Percentiles rank a stretch among this genome's conserved stretches.
Conservation (phyloP, 208 protist species). For the Entamoeba histolytica region DNA sequence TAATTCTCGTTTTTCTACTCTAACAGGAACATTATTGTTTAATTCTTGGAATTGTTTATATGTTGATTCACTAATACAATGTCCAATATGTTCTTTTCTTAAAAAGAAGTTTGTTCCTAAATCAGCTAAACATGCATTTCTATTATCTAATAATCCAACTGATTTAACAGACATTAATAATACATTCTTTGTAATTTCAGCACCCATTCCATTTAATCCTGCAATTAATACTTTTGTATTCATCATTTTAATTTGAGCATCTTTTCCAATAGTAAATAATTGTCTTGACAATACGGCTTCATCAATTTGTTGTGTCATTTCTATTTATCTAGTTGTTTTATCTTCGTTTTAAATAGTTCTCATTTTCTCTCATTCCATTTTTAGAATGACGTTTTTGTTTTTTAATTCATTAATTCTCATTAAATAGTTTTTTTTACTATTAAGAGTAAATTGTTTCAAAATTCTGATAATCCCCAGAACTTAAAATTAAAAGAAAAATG, state of each 20-base stretch:
- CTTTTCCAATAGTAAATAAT: constrained; percentile 12
- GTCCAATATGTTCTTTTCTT: constrained; percentile 11
- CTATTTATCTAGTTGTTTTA: too few species aligned
- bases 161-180: constrained; percentile 8
- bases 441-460: too few species aligned
- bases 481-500: too few species aligned
- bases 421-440: too few species aligned
- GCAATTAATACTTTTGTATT: constrained; percentile 3
- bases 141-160: constrained; percentile 20
- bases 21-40: constrained; percentile 13
- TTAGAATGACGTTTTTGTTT: too few species aligned
- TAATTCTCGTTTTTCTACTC: neutral
- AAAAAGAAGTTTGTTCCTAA: constrained; percentile 22
- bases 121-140: neutral
- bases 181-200: constrained; percentile 22
- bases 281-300: constrained; percentile 6
- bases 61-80: neutral
- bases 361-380: too few species aligned
- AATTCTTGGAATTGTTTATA: constrained; percentile 7
- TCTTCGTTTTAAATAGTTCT: too few species aligned
- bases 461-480: too few species aligned
- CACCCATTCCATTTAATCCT: constrained; percentile 1
- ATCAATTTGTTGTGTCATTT: neutral
- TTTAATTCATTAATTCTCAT: too few species aligned
- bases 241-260: constrained; percentile 15